Conservation (phyloP, 75 land plant species). For the Larix kaempferi region DNA sequence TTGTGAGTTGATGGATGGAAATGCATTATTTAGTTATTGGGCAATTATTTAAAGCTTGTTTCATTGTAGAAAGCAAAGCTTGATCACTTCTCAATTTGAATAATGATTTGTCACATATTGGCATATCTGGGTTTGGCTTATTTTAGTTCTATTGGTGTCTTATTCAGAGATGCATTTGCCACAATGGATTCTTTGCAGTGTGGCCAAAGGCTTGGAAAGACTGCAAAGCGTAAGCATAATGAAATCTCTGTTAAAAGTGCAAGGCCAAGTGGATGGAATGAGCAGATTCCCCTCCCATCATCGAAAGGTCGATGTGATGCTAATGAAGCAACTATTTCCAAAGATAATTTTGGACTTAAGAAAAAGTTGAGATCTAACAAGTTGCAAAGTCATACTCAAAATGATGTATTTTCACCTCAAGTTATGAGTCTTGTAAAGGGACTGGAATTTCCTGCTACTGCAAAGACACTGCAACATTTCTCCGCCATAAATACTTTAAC, state of each 20-base stretch:
- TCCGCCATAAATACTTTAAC: slow-evolving; percentile 6
- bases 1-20: not conserved
- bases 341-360: not conserved
- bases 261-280: not conserved
- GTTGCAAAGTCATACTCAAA: not conserved
- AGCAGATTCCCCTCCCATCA: not conserved
- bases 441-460: not conserved
- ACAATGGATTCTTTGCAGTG: slow-evolving; percentile 1
- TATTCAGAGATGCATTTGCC: slow-evolving; percentile 5
- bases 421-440: slow-evolving; percentile 4
- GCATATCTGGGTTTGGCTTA: not conserved
- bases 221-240: slow-evolving; percentile 1
- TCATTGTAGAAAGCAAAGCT: not conserved
- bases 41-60: not conserved
- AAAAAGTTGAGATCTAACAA: slow-evolving; percentile 1
- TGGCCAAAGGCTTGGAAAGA: not conserved
- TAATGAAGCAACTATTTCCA: not conserved
- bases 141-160: not conserved
- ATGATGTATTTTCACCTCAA: not conserved
- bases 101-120: not conserved
- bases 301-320: not conserved
- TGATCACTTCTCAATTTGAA: not conserved
- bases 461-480: slow-evolving; percentile 3
- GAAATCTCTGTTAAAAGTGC: slow-evolving; percentile 6
- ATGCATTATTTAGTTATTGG: not conserved